phyloP scores from a whole-genome alignment of 139 green algal species.

The Auxenochlorella protothecoides region DNA sequence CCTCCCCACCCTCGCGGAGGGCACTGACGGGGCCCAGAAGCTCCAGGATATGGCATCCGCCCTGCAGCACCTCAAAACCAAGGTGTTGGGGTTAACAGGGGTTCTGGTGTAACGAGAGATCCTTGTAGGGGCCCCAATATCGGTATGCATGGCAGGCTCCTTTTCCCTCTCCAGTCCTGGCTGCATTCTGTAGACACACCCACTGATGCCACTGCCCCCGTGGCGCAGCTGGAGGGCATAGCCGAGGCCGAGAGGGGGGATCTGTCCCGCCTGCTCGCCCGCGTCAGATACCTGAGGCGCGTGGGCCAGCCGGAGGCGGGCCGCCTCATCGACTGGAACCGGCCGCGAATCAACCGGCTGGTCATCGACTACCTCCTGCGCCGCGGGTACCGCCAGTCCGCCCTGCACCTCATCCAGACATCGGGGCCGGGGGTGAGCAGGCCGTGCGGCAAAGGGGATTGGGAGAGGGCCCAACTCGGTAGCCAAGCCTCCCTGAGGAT shows the following conservation, averaged over 20 bases:
- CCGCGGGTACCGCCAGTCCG: conserved; percentile 38
- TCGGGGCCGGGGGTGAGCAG: background rate
- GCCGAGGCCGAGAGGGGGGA: conserved; percentile 44
- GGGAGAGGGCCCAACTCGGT: background rate
- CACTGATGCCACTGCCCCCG: background rate
- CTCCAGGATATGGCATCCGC: too few species aligned
- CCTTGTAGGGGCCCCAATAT: too few species aligned
- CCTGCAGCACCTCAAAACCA: too few species aligned
- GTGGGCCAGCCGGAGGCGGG: conserved; percentile 23
- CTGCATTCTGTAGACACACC: too few species aligned
- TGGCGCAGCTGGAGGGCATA: conserved; percentile 45
- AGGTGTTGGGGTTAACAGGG: too few species aligned
- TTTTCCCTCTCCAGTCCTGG: too few species aligned
- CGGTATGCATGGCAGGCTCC: too few species aligned
- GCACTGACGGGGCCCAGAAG: too few species aligned
- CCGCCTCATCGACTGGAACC: conserved; percentile 46
- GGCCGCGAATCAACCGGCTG: conserved; percentile 50
- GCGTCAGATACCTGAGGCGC: conserved; percentile 47
- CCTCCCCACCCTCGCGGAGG: too few species aligned
- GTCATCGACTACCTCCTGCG: conserved; percentile 73
- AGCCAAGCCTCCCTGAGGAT: background rate
- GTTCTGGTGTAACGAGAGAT: too few species aligned
- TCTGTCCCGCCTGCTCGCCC: conserved; percentile 37
- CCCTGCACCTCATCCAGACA: background rate
- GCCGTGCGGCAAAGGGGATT: background rate